Conservation (phyloP, 1,284 basidiomycete species). For the Anthracocystis walkeri region DNA sequence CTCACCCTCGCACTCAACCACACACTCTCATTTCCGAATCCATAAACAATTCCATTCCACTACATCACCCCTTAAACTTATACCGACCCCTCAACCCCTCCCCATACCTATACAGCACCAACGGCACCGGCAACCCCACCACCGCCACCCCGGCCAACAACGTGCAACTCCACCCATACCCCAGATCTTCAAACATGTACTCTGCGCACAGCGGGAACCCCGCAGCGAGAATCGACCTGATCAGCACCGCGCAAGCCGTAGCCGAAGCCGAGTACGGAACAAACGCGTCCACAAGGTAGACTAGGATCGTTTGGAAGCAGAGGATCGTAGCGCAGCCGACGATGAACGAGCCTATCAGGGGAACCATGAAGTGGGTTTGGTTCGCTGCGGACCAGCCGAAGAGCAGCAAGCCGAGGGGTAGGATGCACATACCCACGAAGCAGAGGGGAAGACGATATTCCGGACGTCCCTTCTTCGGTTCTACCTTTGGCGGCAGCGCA, state of each 20-base stretch:
- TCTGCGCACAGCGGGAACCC: slow-evolving; percentile 71
- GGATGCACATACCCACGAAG: slow-evolving; percentile 71
- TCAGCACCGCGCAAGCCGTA: slow-evolving; percentile 68
- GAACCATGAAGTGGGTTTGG: slow-evolving; percentile 53
- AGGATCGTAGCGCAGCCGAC: slow-evolving; percentile 67
- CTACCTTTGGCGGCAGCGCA: background rate
- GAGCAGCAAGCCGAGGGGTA: slow-evolving; percentile 71
- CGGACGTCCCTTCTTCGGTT: slow-evolving; percentile 49
- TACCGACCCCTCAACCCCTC: slow-evolving; percentile 61
- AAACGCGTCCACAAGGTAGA: slow-evolving; percentile 72
- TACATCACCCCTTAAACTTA: slow-evolving; percentile 47
- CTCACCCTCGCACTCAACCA: too few species aligned
- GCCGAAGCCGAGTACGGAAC: slow-evolving; percentile 72
- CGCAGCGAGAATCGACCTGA: slow-evolving; percentile 70
- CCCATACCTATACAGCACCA: slow-evolving; percentile 71
- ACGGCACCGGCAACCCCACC: slow-evolving; percentile 70
- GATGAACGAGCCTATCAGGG: slow-evolving; percentile 56
- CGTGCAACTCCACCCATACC: slow-evolving; percentile 70
- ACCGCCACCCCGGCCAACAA: slow-evolving; percentile 70
- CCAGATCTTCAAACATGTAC: slow-evolving; percentile 71
- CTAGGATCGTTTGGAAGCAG: slow-evolving; percentile 71
- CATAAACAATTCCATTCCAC: too few species aligned
- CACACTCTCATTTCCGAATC: too few species aligned
- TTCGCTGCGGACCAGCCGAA: slow-evolving; percentile 64
- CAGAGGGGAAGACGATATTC: slow-evolving; percentile 70